phyloP scores from a whole-genome alignment of 2,329 filamentous ascomycete species.

The Passalora sequoiae region DNA sequence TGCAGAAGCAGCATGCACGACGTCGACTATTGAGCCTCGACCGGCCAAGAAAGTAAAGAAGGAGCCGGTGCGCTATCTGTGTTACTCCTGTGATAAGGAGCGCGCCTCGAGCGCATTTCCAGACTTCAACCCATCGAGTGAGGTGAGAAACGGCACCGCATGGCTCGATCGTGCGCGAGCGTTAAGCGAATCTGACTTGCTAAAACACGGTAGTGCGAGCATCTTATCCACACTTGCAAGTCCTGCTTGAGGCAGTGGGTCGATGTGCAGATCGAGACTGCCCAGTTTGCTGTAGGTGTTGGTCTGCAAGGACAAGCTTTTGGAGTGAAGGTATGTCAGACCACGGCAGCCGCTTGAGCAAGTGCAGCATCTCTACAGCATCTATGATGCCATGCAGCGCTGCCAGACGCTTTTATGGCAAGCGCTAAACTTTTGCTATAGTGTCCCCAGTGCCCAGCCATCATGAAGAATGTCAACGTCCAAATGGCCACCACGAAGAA shows the following conservation, averaged over 20 bases:
- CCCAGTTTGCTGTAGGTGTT: constrained; percentile 3
- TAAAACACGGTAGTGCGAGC: constrained; percentile 30
- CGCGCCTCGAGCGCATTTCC: constrained; percentile 28
- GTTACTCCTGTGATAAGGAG: constrained; percentile 21
- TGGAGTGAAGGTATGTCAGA: constrained; percentile 35
- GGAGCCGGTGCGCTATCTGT: constrained; percentile 13
- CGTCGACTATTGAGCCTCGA: not conserved
- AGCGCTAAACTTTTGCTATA: too few species aligned
- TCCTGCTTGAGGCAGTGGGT: constrained; percentile 37
- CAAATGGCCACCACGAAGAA: constrained; percentile 42
- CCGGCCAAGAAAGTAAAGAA: constrained; percentile 8
- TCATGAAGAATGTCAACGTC: constrained; percentile 44
- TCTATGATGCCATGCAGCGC: too few species aligned
- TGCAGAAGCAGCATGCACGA: not conserved
- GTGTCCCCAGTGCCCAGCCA: constrained; percentile 48
- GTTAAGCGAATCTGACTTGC: not conserved
- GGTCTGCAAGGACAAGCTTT: constrained; percentile 32
- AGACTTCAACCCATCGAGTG: constrained; percentile 31
- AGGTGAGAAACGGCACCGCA: not conserved
- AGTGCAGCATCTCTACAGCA: too few species aligned
- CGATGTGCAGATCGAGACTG: constrained; percentile 23
- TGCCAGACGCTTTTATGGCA: too few species aligned
- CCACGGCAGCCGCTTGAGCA: too few species aligned
- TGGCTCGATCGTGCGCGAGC: not conserved
- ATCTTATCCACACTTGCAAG: constrained; percentile 35